phyloP scores from a whole-genome alignment of 2,329 filamentous ascomycete genomes.

The Elsinoe fawcettii region DNA sequence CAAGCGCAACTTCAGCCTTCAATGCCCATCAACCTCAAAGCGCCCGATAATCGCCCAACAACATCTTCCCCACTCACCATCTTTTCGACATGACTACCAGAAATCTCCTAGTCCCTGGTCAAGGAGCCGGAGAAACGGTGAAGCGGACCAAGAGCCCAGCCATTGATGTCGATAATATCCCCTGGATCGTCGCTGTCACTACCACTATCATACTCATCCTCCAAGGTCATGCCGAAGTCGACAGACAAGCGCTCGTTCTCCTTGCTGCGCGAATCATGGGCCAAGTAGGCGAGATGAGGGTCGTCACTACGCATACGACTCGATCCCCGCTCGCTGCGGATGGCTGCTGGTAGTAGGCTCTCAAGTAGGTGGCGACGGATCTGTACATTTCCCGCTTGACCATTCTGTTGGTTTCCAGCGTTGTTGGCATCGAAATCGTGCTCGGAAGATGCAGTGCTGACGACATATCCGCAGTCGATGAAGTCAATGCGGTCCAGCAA shows the following conservation, averaged over 20 bases:
- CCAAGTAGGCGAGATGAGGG: not conserved
- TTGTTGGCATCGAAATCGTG: not conserved
- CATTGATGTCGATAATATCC: slow-evolving; percentile 40
- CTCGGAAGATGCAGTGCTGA: not conserved
- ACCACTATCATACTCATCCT: slow-evolving; percentile 22
- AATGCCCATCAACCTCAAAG: too few species aligned
- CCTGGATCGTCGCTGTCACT: not conserved
- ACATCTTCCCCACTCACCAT: too few species aligned
- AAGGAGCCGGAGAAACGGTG: slow-evolving; percentile 33
- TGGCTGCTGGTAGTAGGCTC: not conserved
- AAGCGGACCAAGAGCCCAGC: slow-evolving; percentile 33
- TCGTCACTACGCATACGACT: not conserved
- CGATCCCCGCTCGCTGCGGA: not conserved
- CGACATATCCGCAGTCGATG: slow-evolving; percentile 1
- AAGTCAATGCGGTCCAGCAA: slow-evolving; percentile 4
- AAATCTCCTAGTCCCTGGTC: slow-evolving; percentile 11
- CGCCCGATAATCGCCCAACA: too few species aligned
- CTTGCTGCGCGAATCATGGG: not conserved
- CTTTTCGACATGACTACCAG: not conserved
- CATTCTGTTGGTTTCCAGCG: not conserved
- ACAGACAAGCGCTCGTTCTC: not conserved
- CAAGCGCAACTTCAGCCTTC: too few species aligned
- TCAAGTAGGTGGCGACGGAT: not conserved
- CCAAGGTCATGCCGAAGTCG: slow-evolving; percentile 22
- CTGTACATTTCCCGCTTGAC: not conserved